phyloP scores from a whole-genome alignment of 1,284 basidiomycete genomes.

The Austroboletus niveus region DNA sequence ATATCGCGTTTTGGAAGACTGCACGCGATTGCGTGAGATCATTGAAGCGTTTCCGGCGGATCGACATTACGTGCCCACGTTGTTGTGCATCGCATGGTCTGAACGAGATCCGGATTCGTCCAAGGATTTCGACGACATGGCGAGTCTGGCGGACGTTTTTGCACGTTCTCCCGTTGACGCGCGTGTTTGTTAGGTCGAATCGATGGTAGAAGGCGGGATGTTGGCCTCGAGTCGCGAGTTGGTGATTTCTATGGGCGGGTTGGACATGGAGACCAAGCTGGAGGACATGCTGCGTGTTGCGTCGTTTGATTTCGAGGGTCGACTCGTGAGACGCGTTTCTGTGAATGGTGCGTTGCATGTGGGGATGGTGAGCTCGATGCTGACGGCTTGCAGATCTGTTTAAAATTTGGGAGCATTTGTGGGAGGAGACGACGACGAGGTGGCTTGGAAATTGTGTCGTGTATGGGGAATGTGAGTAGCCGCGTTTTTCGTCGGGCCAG shows the following conservation, averaged over 20 bases:
- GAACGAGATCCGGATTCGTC: constrained; percentile 38
- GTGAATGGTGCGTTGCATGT: constrained; percentile 44
- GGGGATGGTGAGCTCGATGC: background rate
- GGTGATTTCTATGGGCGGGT: constrained; percentile 46
- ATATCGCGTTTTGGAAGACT: constrained; percentile 70
- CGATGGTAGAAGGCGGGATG: constrained; percentile 42
- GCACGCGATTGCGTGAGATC: constrained; percentile 62
- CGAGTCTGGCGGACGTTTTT: constrained; percentile 23
- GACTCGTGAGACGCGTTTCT: constrained; percentile 45
- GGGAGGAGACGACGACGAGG: constrained; percentile 47
- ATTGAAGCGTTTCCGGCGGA: constrained; percentile 49
- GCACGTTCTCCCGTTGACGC: constrained; percentile 2
- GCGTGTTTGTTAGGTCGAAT: constrained; percentile 39
- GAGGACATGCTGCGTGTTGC: constrained; percentile 39
- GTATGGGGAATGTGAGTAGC: constrained; percentile 49
- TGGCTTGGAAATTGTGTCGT: constrained; percentile 55
- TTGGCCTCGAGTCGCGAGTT: constrained; percentile 45
- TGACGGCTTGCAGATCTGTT: constrained; percentile 41
- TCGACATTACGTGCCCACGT: constrained; percentile 56
- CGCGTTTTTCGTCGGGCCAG: background rate
- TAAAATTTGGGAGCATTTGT: constrained; percentile 45
- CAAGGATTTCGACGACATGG: constrained; percentile 52
- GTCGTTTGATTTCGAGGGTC: constrained; percentile 55
- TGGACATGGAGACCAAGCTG: constrained; percentile 57
- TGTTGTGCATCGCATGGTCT: constrained; percentile 60